Conservation (phyloP, 106 monocot species). For the Allium fistulosum region DNA sequence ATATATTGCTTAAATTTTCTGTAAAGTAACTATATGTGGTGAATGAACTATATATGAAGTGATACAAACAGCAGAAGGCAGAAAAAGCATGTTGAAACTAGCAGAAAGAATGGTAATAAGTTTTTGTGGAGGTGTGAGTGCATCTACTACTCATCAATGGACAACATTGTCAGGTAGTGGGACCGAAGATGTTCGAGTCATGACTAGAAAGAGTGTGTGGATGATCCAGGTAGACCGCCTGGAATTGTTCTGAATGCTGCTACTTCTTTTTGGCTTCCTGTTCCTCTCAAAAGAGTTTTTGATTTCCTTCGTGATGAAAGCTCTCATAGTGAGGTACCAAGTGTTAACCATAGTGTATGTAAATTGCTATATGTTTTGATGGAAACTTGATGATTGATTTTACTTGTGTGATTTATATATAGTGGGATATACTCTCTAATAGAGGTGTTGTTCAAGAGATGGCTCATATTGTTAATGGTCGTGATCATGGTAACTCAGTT, state of each 20-base stretch:
- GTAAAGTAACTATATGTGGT: no score
- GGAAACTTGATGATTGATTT: no score
- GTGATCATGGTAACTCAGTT: conserved; percentile 83
- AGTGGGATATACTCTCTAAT: conserved; percentile 99
- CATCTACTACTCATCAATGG: conserved; percentile 84
- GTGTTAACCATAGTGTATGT: no score
- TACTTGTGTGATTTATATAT: not conserved
- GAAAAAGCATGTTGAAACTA: conserved; percentile 92
- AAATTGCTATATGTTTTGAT: no score
- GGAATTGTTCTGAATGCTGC: conserved; percentile 88
- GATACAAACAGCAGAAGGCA: conserved; percentile 67
- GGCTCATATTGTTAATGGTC: conserved; percentile 92
- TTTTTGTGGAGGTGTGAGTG: conserved; percentile 84
- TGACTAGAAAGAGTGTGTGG: conserved; percentile 91
- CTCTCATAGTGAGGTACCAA: conserved; percentile 71
- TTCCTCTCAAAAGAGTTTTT: conserved; percentile 66
- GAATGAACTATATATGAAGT: conserved; percentile 23
- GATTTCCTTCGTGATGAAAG: conserved; percentile 84
- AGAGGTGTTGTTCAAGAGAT: conserved; percentile 91
- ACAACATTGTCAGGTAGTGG: conserved; percentile 80
- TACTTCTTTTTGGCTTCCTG: conserved; percentile 97
- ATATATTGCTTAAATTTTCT: no score
- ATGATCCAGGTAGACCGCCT: conserved; percentile 87
- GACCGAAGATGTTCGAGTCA: conserved; percentile 87
- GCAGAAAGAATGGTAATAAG: conserved; percentile 95